Conservation (phyloP, 345 rosid genomes). For the Erucastrum elatum region DNA sequence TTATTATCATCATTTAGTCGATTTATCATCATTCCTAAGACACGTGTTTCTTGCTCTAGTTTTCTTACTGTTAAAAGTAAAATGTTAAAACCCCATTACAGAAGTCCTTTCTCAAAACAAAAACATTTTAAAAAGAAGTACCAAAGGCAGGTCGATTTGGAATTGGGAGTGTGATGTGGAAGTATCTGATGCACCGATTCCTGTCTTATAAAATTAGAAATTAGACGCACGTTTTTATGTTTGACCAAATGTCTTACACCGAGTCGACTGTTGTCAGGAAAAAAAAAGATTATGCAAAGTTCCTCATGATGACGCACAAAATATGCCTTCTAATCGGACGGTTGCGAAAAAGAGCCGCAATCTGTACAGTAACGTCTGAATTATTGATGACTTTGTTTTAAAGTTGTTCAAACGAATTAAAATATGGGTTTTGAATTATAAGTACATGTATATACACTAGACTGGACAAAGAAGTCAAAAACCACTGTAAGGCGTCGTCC, state of each 20-base stretch:
- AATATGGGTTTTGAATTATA: not conserved
- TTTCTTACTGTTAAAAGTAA: not conserved
- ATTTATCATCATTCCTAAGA: not conserved
- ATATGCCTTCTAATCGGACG: constrained; percentile 11
- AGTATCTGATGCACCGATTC: not conserved
- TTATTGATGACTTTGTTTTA: not conserved
- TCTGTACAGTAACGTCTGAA: constrained; percentile 23
- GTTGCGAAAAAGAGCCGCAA: constrained; percentile 23
- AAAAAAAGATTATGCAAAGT: not conserved
- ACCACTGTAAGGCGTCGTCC: too few species aligned
- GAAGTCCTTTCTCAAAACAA: too few species aligned
- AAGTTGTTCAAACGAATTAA: not conserved
- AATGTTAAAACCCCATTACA: too few species aligned
- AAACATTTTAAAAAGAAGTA: not conserved
- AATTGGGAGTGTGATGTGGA: not conserved
- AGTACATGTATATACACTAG: not conserved
- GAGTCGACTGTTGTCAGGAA: not conserved
- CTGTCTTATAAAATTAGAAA: not conserved
- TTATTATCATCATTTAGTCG: not conserved
- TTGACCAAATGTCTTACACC: not conserved
- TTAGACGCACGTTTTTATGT: constrained; percentile 16
- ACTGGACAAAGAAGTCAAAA: too few species aligned
- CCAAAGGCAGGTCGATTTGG: not conserved
- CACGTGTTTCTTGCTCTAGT: not conserved
- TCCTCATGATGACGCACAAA: not conserved